A percentile compares a stretch with the other conserved stretches of the same genome.
Evolutionary conservation across 345 rosid species (phyloP).

Genomic region (Camelina laxa): DNA sequence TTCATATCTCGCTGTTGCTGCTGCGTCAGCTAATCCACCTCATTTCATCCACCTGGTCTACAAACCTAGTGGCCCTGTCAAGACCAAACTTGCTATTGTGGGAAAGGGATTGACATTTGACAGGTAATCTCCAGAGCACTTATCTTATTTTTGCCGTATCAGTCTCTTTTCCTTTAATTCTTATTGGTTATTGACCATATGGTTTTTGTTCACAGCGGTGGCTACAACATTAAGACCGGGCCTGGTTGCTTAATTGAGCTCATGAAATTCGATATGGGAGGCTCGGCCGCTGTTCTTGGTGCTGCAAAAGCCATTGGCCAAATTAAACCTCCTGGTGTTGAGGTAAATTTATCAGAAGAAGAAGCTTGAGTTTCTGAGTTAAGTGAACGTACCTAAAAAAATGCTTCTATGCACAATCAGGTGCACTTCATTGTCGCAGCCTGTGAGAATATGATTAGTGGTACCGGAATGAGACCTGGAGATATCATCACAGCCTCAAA

Average conservation of each 20-base stretch:
- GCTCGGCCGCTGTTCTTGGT: conserved; percentile 94
- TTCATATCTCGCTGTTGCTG: conserved; percentile 92
- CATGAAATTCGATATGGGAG: conserved; percentile 96
- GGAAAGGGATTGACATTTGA: conserved; percentile 97
- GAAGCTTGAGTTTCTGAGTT: background rate
- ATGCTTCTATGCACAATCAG: conserved; percentile 45
- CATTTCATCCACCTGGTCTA: conserved; percentile 89
- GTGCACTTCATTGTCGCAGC: conserved; percentile 95
- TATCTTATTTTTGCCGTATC: conserved; percentile 23
- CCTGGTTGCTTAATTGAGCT: conserved; percentile 82
- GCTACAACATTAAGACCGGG: conserved; percentile 98
- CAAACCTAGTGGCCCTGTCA: conserved; percentile 81
- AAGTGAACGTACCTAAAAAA: background rate
- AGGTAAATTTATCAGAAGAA: conserved; percentile 52
- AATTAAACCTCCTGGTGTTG: conserved; percentile 93
- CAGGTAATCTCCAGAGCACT: conserved; percentile 55
- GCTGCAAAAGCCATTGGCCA: conserved; percentile 95
- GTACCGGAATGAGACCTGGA: conserved; percentile 99
- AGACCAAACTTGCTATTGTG: conserved; percentile 79
- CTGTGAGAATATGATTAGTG: conserved; percentile 97
- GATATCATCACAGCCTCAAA: conserved; percentile 95
- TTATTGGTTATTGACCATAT: conserved; percentile 7
- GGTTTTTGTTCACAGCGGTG: conserved; percentile 62
- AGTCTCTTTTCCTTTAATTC: background rate
- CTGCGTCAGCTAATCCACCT: conserved; percentile 92